Conservation (phyloP, 768 basidiomycete genomes). For the Lentinula sp. region DNA sequence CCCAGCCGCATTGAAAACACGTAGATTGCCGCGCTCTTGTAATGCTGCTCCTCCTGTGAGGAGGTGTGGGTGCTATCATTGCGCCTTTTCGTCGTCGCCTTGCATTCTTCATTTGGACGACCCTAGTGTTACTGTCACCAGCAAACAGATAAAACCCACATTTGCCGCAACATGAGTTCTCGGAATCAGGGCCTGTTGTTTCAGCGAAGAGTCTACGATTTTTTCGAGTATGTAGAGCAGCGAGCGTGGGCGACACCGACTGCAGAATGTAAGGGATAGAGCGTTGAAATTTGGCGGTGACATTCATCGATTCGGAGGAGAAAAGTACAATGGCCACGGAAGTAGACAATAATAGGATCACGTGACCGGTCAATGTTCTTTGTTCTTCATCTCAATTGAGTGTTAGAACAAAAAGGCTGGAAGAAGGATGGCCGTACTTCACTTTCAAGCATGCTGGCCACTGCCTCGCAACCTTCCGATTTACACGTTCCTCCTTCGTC, state of each 20-base stretch:
- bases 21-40: constrained; percentile 12
- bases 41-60: constrained; percentile 8
- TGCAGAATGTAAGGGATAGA: constrained; percentile 44
- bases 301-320: background rate
- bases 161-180: constrained; percentile 33
- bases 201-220: constrained; percentile 20
- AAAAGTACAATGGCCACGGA: background rate
- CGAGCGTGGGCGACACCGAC: constrained; percentile 47
- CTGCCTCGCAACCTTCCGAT: constrained; percentile 16
- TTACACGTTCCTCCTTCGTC: constrained; percentile 17
- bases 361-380: background rate
- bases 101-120: constrained; percentile 22
- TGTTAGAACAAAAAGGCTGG: constrained; percentile 6
- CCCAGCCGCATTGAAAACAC: constrained; percentile 16
- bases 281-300: constrained; percentile 29
- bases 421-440: constrained; percentile 6
- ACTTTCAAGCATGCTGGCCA: constrained; percentile 16
- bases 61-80: constrained; percentile 1
- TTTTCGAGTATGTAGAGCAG: constrained; percentile 55
- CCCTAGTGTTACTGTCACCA: constrained; percentile 29
- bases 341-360: background rate
- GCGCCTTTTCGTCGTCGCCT: background rate
- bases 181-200: constrained; percentile 6
- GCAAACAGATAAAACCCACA: constrained; percentile 48
- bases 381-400: background rate